Percentiles rank a stretch among this genome's conserved stretches.
Conservation (phyloP, 305 asterid species). For the Solanum hybrid region DNA sequence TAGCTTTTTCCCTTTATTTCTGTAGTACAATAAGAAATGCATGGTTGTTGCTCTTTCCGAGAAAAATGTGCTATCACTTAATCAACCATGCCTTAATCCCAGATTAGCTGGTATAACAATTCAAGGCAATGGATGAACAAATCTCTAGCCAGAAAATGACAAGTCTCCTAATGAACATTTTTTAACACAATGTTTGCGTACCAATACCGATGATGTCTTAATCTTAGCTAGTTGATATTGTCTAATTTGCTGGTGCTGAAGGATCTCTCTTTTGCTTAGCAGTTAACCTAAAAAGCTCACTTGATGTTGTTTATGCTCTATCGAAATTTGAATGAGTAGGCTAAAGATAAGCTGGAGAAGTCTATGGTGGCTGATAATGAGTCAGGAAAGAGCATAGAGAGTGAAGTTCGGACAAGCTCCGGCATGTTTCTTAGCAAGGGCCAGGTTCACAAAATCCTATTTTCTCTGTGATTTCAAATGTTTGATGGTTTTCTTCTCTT, state of each 20-base stretch:
- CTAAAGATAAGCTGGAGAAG: constrained; percentile 82
- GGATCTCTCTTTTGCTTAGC: not conserved
- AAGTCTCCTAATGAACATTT: too few species aligned
- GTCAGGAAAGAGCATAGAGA: constrained; percentile 80
- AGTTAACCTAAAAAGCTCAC: not conserved
- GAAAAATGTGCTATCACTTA: not conserved
- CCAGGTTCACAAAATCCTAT: constrained; percentile 38
- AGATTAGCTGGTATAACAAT: not conserved
- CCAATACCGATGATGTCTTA: too few species aligned
- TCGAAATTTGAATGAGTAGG: constrained; percentile 40
- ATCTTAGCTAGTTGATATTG: not conserved
- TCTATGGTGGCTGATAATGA: constrained; percentile 92
- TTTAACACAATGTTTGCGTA: too few species aligned
- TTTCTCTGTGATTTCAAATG: not conserved
- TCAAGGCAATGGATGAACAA: too few species aligned
- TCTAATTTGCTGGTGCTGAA: not conserved
- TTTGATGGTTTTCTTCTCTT: not conserved
- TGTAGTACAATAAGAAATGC: not conserved
- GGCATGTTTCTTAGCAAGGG: constrained; percentile 75
- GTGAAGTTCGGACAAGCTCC: constrained; percentile 88
- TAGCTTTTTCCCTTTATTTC: constrained; percentile 16
- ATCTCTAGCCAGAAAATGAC: too few species aligned
- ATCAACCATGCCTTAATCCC: not conserved
- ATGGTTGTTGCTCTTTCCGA: not conserved
- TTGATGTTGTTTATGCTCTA: not conserved